These are phyloP conservation scores for Drechslerella dactyloides DNA, from an alignment of 2,329 filamentous ascomycete genomes.

Conservation along the genomic window DNA sequence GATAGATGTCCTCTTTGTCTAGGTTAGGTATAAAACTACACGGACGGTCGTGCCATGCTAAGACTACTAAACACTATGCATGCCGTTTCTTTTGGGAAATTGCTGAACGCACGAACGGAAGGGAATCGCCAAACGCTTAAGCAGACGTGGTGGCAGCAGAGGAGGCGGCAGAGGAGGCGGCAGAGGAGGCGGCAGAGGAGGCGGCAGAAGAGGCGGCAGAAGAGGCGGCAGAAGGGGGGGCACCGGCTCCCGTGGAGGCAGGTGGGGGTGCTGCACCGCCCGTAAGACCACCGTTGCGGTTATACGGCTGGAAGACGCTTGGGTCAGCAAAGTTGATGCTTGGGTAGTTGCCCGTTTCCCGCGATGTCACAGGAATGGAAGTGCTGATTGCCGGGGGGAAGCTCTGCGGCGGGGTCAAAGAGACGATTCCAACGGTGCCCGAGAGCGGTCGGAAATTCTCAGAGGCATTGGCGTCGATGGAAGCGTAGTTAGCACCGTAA, in stretches of 20 bases:
- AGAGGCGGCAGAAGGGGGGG: slow-evolving; percentile 12
- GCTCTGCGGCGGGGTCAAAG: slow-evolving; percentile 30
- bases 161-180: slow-evolving; percentile 1
- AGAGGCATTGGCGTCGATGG: slow-evolving; percentile 28
- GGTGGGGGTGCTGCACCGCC: slow-evolving; percentile 11
- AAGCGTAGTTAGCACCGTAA: slow-evolving; percentile 34
- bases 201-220: slow-evolving; percentile 5
- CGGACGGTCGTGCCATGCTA: slow-evolving; percentile 6
- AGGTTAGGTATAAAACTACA: slow-evolving; percentile 51
- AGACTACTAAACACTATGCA: slow-evolving; percentile 47
- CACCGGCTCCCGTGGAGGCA: neutral
- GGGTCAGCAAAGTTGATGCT: slow-evolving; percentile 42
- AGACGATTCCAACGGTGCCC: slow-evolving; percentile 23
- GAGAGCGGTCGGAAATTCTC: slow-evolving; percentile 40
- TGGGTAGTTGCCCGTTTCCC: slow-evolving; percentile 31
- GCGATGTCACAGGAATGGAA: slow-evolving; percentile 27
- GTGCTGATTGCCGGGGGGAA: slow-evolving; percentile 40
- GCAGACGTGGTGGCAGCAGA: slow-evolving; percentile 5
- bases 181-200: slow-evolving; percentile 7
- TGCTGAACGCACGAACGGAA: no score
- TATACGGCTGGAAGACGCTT: slow-evolving; percentile 15
- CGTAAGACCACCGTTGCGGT: slow-evolving; percentile 14
- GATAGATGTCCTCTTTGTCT: slow-evolving; percentile 50
- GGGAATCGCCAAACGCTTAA: slow-evolving; percentile 7
- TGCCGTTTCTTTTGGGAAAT: neutral